Base-by-base conservation (phyloP, 1,284 basidiomycete species). In the Cerrena zonata region DNA sequence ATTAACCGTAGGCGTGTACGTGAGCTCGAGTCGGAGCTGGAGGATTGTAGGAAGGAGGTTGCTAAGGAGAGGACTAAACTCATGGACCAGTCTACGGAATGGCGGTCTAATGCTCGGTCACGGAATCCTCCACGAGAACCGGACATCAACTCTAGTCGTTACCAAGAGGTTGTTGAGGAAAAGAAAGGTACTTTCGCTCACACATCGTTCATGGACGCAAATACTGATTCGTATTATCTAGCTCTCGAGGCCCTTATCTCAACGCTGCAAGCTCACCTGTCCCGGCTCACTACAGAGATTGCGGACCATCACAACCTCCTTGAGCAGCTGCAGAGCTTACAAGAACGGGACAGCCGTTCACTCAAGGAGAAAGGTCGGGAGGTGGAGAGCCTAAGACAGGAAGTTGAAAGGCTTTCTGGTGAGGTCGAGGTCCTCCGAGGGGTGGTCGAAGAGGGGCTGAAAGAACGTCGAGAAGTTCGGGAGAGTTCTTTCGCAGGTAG, bases 381-480 rank as follows among this genome's bases (percentile, higher is more conserved):
- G 56, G 79, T 89, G 12, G 75, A 79, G 40, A 69, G 68, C 5
- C 72, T 90, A 21, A 74, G 74, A 47, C 71, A 76, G 12, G 84
- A 90, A 57, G 85, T 91, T 2, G 88, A 90, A 60, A 70, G 86
- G 25, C 77, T 94, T 2, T 82, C 79, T 0, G 81, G 81, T 2
- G 91, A 94, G 65, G 87, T 93, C 1, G 84, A 87, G 53, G 84
- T 88, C 2, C 72, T 94, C n/a, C 76, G 85, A 18, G 84, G 82
- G 0, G 84, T 93, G 0, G 88, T 93, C 0, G 89, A 92, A 61
- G 84, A 91, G 53, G 89, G 89, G 0, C 71, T 94, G 41, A 78
- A 82, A 48, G 88, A 89, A 57, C 70, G 89, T 22, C 72, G 84
- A 12, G 65, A 63, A 45, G 64, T 62, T 5, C 63, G 69, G 48